These are phyloP conservation scores for Cicer yamashitae DNA, from an alignment of 306 rosid genomes.

Conservation along the genomic window DNA sequence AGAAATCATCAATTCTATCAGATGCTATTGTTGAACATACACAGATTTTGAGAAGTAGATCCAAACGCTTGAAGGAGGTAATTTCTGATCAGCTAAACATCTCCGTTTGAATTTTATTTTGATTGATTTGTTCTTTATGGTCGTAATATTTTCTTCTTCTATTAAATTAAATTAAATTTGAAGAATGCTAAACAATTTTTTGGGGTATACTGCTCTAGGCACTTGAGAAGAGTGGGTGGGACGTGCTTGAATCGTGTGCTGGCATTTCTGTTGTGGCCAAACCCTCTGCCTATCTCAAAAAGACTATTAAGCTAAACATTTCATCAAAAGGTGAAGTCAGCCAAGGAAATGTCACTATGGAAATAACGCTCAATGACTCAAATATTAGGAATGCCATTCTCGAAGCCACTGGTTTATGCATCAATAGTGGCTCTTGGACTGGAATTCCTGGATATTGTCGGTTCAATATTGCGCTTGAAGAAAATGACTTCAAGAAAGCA, in stretches of 20 bases:
- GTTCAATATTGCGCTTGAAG: slow-evolving; percentile 83
- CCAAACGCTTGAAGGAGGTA: slow-evolving; percentile 83
- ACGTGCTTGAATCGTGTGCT: slow-evolving; percentile 71
- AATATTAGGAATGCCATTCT: slow-evolving; percentile 75
- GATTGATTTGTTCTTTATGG: slow-evolving; percentile 7
- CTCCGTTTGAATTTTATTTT: slow-evolving; percentile 10
- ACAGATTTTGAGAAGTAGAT: slow-evolving; percentile 63
- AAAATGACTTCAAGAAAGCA: slow-evolving; percentile 75
- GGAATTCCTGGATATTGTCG: slow-evolving; percentile 96
- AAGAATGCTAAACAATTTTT: slow-evolving; percentile 30
- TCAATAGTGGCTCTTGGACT: slow-evolving; percentile 92
- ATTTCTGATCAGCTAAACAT: slow-evolving; percentile 16
- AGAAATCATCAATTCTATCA: slow-evolving; percentile 66
- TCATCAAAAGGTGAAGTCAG: slow-evolving; percentile 41
- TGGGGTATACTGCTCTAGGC: slow-evolving; percentile 51
- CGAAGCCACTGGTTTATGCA: slow-evolving; percentile 84
- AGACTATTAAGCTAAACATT: slow-evolving; percentile 55
- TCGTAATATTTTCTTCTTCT: neutral
- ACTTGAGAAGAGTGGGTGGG: slow-evolving; percentile 87
- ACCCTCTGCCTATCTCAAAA: slow-evolving; percentile 78
- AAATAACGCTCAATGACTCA: slow-evolving; percentile 65
- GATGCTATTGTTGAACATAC: slow-evolving; percentile 66
- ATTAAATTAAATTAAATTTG: neutral
- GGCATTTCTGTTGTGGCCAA: slow-evolving; percentile 93
- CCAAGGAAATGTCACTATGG: slow-evolving; percentile 45